Evolutionary conservation across 805 yeast genomes (phyloP).

Genomic region (Pichia ethanolica): DNA sequence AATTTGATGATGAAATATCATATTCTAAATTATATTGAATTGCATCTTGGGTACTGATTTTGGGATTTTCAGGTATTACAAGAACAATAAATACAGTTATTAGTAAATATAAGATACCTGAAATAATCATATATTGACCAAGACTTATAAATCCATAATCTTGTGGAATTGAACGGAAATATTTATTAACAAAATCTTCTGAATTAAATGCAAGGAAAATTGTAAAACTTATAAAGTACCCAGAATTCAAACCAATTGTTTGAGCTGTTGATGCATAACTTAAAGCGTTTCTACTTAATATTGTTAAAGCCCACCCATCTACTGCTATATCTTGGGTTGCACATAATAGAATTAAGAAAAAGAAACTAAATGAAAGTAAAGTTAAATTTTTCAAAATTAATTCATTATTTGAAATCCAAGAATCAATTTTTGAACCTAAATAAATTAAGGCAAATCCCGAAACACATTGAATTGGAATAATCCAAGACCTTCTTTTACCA

Average conservation of each 20-base stretch:
- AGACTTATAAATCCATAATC: constrained; percentile 63
- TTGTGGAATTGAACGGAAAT: constrained; percentile 54
- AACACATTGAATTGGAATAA: constrained; percentile 83
- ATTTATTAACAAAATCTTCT: constrained; percentile 85
- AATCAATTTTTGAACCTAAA: constrained; percentile 55
- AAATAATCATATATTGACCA: constrained; percentile 66
- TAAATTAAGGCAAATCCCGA: constrained; percentile 60
- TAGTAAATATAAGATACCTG: constrained; percentile 66
- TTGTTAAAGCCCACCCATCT: constrained; percentile 97
- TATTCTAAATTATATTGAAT: background rate
- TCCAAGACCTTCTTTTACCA: constrained; percentile 91
- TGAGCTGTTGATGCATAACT: constrained; percentile 97
- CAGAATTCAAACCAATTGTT: constrained; percentile 89
- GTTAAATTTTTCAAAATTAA: constrained; percentile 42
- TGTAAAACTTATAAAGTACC: constrained; percentile 87
- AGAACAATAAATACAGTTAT: constrained; percentile 57
- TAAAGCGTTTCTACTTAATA: constrained; percentile 67
- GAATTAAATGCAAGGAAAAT: constrained; percentile 87
- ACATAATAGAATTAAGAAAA: constrained; percentile 73
- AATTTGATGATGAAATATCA: background rate
- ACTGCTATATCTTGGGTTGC: constrained; percentile 99
- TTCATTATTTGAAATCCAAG: constrained; percentile 33
- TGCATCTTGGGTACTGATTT: constrained; percentile 23
- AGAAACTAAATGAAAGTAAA: constrained; percentile 62
- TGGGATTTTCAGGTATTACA: constrained; percentile 67